These are phyloP conservation scores for Forsythia viridissima DNA, from an alignment of 257 asterid genomes.

Conservation along the genomic window DNA sequence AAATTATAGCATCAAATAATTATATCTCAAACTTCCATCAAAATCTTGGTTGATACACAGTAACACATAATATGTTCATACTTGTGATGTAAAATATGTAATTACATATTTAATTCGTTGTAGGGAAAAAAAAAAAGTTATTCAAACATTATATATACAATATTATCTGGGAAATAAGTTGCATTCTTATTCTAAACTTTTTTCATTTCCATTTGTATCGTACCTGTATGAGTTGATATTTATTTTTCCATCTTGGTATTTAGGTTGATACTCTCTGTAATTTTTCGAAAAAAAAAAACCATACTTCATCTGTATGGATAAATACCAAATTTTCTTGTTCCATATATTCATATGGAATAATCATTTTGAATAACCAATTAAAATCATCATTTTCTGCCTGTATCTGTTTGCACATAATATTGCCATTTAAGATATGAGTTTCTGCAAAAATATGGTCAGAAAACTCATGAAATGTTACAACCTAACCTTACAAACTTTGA, in stretches of 20 bases:
- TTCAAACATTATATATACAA: background rate
- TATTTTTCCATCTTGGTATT: background rate
- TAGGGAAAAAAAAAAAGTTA: background rate
- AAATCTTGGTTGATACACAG: background rate
- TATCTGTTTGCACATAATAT: background rate
- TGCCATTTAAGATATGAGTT: background rate
- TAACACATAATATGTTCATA: background rate
- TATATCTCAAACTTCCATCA: background rate
- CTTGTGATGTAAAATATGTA: background rate
- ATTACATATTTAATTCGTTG: background rate
- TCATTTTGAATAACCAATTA: background rate
- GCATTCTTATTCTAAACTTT: background rate
- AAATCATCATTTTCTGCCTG: background rate
- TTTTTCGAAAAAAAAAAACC: background rate
- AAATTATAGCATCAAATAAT: background rate
- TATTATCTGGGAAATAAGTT: background rate
- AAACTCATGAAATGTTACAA: background rate
- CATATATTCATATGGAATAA: background rate
- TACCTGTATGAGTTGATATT: background rate
- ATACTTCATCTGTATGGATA: background rate
- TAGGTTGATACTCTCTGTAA: background rate
- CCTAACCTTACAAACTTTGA: background rate
- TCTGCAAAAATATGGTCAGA: background rate
- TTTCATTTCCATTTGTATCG: background rate
- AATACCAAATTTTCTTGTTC: background rate